Conservation (phyloP, 805 yeast species). For the Wickerhamiella hasegawae region DNA sequence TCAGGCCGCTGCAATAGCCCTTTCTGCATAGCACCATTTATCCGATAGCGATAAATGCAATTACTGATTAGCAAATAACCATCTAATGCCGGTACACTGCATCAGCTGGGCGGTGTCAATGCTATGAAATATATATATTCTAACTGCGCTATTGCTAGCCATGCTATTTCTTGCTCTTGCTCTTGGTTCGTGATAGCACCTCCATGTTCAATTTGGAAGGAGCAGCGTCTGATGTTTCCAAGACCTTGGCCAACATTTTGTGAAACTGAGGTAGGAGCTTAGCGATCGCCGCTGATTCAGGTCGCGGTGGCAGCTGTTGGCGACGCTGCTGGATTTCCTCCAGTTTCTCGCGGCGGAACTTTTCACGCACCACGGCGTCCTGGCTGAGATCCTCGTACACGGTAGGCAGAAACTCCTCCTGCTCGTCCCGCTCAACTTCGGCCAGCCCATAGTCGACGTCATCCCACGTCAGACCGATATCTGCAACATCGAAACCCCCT, state of each 20-base stretch:
- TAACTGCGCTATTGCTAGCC: too few relatives aligned
- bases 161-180: too few relatives aligned
- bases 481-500: constrained; percentile 28
- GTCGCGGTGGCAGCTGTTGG: not conserved
- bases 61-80: too few relatives aligned
- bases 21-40: too few relatives aligned
- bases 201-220: too few relatives aligned
- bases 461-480: constrained; percentile 24
- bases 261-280: constrained; percentile 7
- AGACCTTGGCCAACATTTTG: constrained; percentile 4
- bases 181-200: too few relatives aligned
- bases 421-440: constrained; percentile 33
- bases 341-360: constrained; percentile 15
- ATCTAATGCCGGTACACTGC: too few relatives aligned
- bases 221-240: not conserved
- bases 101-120: too few relatives aligned
- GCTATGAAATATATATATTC: too few relatives aligned
- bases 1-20: too few relatives aligned
- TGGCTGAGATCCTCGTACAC: constrained; percentile 18
- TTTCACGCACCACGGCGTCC: constrained; percentile 18
- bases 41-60: too few relatives aligned
- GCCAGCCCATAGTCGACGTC: constrained; percentile 33
- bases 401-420: constrained; percentile 22
- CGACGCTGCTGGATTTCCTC: constrained; percentile 5
- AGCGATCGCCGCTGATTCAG: not conserved